Conservation (phyloP, 208 protist species). For the Acanthamoeba healyi region DNA sequence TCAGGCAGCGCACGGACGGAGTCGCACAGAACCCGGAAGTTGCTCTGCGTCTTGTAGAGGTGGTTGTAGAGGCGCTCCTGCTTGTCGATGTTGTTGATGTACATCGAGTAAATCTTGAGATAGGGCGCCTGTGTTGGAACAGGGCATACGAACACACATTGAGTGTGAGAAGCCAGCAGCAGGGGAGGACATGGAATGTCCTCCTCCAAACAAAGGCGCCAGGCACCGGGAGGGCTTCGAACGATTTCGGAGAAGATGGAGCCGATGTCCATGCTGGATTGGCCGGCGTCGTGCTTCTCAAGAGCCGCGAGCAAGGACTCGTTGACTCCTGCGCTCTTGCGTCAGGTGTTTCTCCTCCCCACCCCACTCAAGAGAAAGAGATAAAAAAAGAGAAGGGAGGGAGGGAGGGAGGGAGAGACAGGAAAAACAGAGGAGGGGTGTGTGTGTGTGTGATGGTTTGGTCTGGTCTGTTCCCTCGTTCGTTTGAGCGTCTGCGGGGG, state of each 20-base stretch:
- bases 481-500: too few species aligned
- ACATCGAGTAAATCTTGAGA: conserved; percentile 51
- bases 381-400: too few species aligned
- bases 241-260: conserved; percentile 39
- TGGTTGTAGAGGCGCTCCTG: neutral
- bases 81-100: conserved; percentile 51
- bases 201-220: too few species aligned
- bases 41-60: neutral
- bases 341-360: too few species aligned
- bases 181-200: too few species aligned
- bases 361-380: too few species aligned
- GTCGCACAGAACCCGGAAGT: conserved; percentile 14
- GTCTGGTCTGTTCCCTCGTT: too few species aligned
- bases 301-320: conserved; percentile 1
- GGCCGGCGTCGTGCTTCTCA: conserved; percentile 5
- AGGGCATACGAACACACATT: neutral
- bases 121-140: neutral
- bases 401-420: too few species aligned
- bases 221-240: neutral
- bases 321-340: conserved; percentile 2
- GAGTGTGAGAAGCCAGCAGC: too few species aligned
- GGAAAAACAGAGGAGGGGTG: too few species aligned
- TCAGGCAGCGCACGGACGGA: conserved; percentile 24
- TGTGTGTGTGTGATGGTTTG: too few species aligned
- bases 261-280: neutral